phyloP scores from a whole-genome alignment of 176 grass and related monocot species.

The Raddia guianensis region DNA sequence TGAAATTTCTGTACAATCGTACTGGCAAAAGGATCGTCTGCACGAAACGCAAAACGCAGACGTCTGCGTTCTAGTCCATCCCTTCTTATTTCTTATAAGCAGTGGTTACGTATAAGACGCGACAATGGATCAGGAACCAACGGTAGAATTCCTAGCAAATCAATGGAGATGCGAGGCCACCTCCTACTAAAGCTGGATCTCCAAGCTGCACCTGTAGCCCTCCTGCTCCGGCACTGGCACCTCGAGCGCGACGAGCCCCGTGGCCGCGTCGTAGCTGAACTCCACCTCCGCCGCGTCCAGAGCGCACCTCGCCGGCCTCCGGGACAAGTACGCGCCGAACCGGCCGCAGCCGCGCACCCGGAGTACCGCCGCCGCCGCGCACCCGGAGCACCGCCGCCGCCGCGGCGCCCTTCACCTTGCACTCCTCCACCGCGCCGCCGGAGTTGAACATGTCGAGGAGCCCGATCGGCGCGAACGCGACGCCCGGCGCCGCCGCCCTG shows the following conservation, averaged over 20 bases:
- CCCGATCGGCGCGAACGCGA: slow-evolving; percentile 47
- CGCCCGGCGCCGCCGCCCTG: slow-evolving; percentile 24
- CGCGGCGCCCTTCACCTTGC: slow-evolving; percentile 24
- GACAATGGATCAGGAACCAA: not conserved
- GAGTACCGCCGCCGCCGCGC: slow-evolving; percentile 10
- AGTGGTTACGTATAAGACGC: no score
- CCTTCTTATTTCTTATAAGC: no score
- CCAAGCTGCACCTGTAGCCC: no score
- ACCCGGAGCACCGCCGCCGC: slow-evolving; percentile 32
- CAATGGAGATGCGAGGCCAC: not conserved
- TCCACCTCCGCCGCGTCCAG: slow-evolving; percentile 43
- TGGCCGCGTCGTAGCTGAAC: slow-evolving; percentile 45
- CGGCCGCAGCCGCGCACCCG: slow-evolving; percentile 46
- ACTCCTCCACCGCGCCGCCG: slow-evolving; percentile 51
- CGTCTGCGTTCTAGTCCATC: no score
- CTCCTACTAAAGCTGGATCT: slow-evolving; percentile 36
- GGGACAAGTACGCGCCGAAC: slow-evolving; percentile 56
- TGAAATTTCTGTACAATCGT: no score
- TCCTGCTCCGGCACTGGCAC: slow-evolving; percentile 48
- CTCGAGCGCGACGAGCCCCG: slow-evolving; percentile 44
- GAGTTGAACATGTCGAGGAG: slow-evolving; percentile 66
- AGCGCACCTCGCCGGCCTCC: slow-evolving; percentile 39
- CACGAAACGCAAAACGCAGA: no score
- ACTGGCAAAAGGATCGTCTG: no score
- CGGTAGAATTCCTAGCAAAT: not conserved